phyloP scores from a whole-genome alignment of 768 basidiomycete genomes.

The Exsudoporus frostii region DNA sequence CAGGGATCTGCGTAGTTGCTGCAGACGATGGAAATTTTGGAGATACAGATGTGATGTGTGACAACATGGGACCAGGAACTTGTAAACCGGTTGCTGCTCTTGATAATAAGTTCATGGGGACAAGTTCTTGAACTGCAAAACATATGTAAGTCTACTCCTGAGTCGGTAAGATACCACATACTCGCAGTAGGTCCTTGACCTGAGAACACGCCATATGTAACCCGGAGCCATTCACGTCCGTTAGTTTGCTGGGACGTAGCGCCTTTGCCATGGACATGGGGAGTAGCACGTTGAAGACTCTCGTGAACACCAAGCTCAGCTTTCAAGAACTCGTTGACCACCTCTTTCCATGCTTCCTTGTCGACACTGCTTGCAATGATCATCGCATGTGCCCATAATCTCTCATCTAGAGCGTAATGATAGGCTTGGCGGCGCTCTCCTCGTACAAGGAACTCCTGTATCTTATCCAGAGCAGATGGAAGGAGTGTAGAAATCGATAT shows the following conservation, averaged over 20 bases:
- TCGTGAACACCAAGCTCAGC: conserved; percentile 60
- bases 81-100: conserved; percentile 39
- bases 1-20: conserved; percentile 47
- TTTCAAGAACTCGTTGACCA: conserved; percentile 79
- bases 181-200: conserved; percentile 78
- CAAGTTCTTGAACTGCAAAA: conserved; percentile 66
- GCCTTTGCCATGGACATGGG: conserved; percentile 20
- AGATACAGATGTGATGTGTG: conserved; percentile 55
- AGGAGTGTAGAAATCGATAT: conserved; percentile 59
- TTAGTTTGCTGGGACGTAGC: conserved; percentile 30
- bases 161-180: conserved; percentile 30
- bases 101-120: conserved; percentile 55
- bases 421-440: conserved; percentile 88
- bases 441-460: conserved; percentile 73
- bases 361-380: conserved; percentile 91
- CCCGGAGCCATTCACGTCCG: conserved; percentile 70
- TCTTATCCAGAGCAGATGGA: conserved; percentile 66
- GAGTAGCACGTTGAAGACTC: conserved; percentile 11
- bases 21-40: conserved; percentile 55
- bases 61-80: conserved; percentile 30
- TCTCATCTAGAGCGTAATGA: conserved; percentile 82
- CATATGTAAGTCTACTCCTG: conserved; percentile 2
- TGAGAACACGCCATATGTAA: conserved; percentile 79
- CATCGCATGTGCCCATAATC: conserved; percentile 94
- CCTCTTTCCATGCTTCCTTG: conserved; percentile 91